Base-by-base conservation (phyloP, 2,329 filamentous ascomycete species). In the Calonectria leucothoes region DNA sequence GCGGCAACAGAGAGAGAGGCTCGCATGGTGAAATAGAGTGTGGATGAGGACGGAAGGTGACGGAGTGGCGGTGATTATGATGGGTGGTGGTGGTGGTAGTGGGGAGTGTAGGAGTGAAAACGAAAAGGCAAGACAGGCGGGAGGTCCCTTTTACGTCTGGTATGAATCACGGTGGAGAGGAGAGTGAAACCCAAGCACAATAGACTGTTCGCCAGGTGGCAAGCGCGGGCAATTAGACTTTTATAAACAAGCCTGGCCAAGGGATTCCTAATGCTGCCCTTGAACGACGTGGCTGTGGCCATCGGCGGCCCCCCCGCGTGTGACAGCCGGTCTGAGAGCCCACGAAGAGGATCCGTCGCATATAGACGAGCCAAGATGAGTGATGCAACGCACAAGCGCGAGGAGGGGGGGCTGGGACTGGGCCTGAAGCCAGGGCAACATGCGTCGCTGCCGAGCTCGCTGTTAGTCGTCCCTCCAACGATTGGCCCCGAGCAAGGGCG, bases 1-100 rank as follows among this genome's bases (percentile, higher is more conserved):
- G 80, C 37, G 69, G 81, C 76, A 37, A 81, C 31, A 14, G 82
- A 48, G 67, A 75, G 71, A 61, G 73, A 75, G 65, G 71, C 52
- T 35, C 75, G 76, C 80, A 82, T 82, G 27, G 67, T 78, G 71
- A 63, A 48, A 48, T 23, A 29, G 29, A 5, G 27, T 31, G 55
- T 39, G 37, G 51, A 42, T 48, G 31, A 69, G 37, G 27, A 49
- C 23, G 25, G 39, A 69, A 35, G 37, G 37, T 64, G 66, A n/a
- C n/a, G 39, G 29, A 23, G 68, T 11, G 49, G 35, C 14, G 10
- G 66, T 64, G 37, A 6, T 57, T 29, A 23, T 42, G 57, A 59
- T 35, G 69, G 66, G 15, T 14, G 12, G 27, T 17, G 42, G 64
- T 67, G 37, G 61, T 37, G 63, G 11, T 8, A n/a, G 20, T 7